Evolutionary conservation across 202 grass and related monocot species (phyloP).

Genomic region (Eragrostis tef): DNA sequence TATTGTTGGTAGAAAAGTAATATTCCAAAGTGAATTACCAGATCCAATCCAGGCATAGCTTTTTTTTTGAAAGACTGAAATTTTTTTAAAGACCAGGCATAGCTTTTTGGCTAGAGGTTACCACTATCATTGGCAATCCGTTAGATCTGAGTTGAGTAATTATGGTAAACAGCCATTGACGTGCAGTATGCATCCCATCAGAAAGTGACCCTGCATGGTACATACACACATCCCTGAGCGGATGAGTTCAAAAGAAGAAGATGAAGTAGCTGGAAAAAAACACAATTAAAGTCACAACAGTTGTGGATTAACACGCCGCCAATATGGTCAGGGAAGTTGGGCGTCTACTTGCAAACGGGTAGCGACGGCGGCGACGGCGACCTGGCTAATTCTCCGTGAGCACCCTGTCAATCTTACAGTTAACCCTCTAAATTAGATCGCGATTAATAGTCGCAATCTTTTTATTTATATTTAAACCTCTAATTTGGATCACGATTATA

Average conservation of each 20-base stretch:
- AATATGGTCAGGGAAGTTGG: conserved; percentile 58
- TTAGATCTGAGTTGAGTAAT: conserved; percentile 40
- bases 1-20: neutral
- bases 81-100: too few relatives aligned
- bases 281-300: conserved; percentile 45
- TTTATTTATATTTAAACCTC: too few relatives aligned
- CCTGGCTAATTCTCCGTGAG: too few relatives aligned
- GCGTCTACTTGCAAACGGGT: conserved; percentile 45
- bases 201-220: conserved; percentile 50
- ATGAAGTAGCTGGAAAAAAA: neutral
- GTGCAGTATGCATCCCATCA: conserved; percentile 55
- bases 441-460: too few relatives aligned
- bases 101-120: conserved; percentile 40
- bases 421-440: too few relatives aligned
- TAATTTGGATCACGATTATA: too few relatives aligned
- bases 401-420: too few relatives aligned
- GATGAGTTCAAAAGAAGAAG: conserved; percentile 34
- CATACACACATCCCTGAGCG: neutral
- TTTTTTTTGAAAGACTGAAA: too few relatives aligned
- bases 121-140: conserved; percentile 12
- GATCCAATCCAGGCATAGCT: neutral
- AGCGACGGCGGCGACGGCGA: too few relatives aligned
- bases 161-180: conserved; percentile 52
- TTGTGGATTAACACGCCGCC: conserved; percentile 62
- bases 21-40: neutral